Evolutionary conservation across 78 protist genomes (phyloP), one percentile per base, ranked within the genome.

Genomic region (Speleostelium caveatum): DNA sequence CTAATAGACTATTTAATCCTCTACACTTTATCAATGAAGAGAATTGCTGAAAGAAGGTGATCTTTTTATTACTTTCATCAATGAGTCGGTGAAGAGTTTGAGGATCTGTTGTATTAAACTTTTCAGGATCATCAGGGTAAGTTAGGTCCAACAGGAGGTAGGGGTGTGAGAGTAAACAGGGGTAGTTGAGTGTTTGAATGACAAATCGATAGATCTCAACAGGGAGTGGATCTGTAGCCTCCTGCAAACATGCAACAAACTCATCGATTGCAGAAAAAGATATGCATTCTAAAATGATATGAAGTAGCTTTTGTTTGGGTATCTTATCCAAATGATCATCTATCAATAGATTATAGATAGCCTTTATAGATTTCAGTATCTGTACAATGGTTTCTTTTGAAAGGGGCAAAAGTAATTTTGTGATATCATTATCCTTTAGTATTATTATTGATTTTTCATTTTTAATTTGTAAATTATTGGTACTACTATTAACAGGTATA

Each of bases 231-330:
- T 72, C 49, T 30, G 62, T 19, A 22, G 41, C 2, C 10, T 72
- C 78, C 39, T 67, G 77, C 28, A 83, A 24, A 26, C 61, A 60
- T 0, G 36, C 38, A 10, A 69, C 42, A 30, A 83, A 69, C 22
- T 83, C 91, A 45, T 83, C 91, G 1, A 83, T 83, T 30, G 78
- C 63, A 3, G 91, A 58, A 74, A 83, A 83, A 3, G 78, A 67
- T 1, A 83, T 69, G 60, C 91, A 83, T 41, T 83, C 91, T 19
- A 69, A 28, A 17, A 83, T 38, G 0, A 83, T 63, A 45, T 83
- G 91, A 22, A 83, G 61, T 69, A 83, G 14, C 26, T 83, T 83
- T 5, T 58, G 49, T 59, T 83, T 83, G 14, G 91, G 91, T 42
- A 69, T 72, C 36, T 83, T 83, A 32, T 83, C 91, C 6, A 83